Percentiles rank a stretch among this genome's conserved stretches.
phyloP scores from a whole-genome alignment of 129 eudicot species.

The Kitagawia praeruptora region DNA sequence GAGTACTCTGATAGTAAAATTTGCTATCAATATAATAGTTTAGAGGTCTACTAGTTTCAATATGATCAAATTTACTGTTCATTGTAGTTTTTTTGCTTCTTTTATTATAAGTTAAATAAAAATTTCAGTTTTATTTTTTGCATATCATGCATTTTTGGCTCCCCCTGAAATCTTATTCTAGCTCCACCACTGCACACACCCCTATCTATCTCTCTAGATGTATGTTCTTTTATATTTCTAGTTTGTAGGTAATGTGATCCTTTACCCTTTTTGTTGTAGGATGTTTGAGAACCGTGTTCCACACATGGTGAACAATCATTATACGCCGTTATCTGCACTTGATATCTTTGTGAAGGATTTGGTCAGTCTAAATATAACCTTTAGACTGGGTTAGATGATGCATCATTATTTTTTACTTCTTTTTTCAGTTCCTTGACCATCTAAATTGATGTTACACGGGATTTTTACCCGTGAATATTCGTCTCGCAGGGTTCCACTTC shows the following conservation, averaged over 20 bases:
- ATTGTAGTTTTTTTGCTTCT: too few relatives aligned
- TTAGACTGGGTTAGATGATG: neutral
- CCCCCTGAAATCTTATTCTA: too few relatives aligned
- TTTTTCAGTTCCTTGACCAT: conserved; percentile 1
- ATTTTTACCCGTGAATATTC: conserved; percentile 90
- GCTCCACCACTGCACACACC: too few relatives aligned
- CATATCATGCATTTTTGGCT: too few relatives aligned
- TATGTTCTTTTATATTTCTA: neutral
- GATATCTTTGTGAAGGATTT: conserved; percentile 99
- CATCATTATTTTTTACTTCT: neutral
- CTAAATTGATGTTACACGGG: conserved; percentile 36
- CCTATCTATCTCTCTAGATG: neutral
- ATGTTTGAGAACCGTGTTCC: conserved; percentile 99
- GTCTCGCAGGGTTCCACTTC: conserved; percentile 85
- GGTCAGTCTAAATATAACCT: conserved; percentile 45
- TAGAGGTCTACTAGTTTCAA: too few relatives aligned
- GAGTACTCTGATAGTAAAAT: too few relatives aligned
- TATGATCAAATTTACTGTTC: too few relatives aligned
- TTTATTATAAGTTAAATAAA: too few relatives aligned
- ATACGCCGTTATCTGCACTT: conserved; percentile 94
- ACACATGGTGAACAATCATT: conserved; percentile 94
- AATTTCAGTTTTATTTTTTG: too few relatives aligned
- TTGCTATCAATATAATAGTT: too few relatives aligned
- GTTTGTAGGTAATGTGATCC: neutral
- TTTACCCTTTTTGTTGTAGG: conserved; percentile 42